Base-by-base conservation (phyloP, 2,329 filamentous ascomycete genomes). In the Phyllosticta paracitricarpa region DNA sequence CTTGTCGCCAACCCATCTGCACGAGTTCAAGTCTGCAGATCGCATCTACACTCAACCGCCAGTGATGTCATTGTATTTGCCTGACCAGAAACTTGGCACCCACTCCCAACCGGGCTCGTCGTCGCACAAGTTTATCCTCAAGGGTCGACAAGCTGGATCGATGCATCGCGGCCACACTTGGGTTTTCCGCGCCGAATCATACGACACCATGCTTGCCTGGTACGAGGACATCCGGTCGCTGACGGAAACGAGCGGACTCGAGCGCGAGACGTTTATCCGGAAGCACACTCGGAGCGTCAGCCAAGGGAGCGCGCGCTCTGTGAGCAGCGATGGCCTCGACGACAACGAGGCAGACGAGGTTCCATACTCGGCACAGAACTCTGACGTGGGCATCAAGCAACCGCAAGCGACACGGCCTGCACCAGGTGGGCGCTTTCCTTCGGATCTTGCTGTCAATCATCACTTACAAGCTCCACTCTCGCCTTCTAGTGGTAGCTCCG, bases 11-110 rank as follows among this genome's bases (percentile, higher is more conserved):
- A 97, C 94, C 61, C 94, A 99, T 76, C 82, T 99, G 24, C 94
- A 99, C 77, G 94, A 99, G 76, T 99, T 97, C 83, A 97, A 96
- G 74, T 96, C 91, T n/a, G 91, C 91, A 66, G 93, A 97, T 76
- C 92, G 93, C 73, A 88, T 87, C 65, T 81, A 82, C 68, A 81
- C 84, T 63, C 90, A 94, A 75, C 87, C 89, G 51, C 94, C 94
- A 0, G 85, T 97, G 71, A 97, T 99, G 93, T 97, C 94, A 52
- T 81, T 99, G 61, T 96, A 94, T 72, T 83, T 99, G 28, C 89
- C 89, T 6, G 94, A 97, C 68, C 94, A 97, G 76, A 97, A 96
- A 73, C 82, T 99, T 62, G 94, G 94, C 48, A 95, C 92, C 40
- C 91, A 95, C 72, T 97, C 93, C 9, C 83, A 85, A 63, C 84